Base-by-base conservation (phyloP, 192 early-diverging fungal genomes). In the Glomus cerebriforme region DNA sequence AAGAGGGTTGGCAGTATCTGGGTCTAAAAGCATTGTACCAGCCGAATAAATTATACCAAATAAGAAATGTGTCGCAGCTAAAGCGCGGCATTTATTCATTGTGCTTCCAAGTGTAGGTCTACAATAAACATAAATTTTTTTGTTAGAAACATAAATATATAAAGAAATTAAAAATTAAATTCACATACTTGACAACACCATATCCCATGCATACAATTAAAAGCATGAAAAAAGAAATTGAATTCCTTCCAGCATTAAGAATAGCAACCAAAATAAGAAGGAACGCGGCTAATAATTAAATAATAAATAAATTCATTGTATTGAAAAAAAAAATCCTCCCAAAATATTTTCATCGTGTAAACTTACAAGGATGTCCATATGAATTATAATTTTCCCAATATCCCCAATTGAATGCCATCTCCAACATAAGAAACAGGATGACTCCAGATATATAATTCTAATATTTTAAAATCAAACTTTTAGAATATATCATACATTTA, bases 171-270 rank as follows among this genome's bases (percentile, higher is more conserved):
- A 5, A 77, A 43, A 60, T 26, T 24, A 62, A 62, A 24, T 47
- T 59, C 5, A 49, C 84, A 80, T 87, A 94, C 93, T 92, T 92
- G 27, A 99, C 96, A 26, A 99, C 97, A 60, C 98, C 96, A 83
- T 97, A 99, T 31, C 98, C 98, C 79, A 99, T 91, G 7, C 94
- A 91, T 9, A 98, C 96, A 63, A 99, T 95, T 59, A 99, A 86
- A 1, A 99, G 88, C 92, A 99, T 96, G 78, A 98, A 98, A 81
- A 99, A 95, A 2, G 98, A 97, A 59, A 98, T 83, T 73, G 93
- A 95, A 83, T 96, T 97, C 75, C 98, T 86, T 10, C 92, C 96
- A 8, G 96, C 92, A 81, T 95, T 96, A 24, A 98, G 82, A 63
- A 96, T 77, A 7, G 94, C 92, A 9, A 93, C 92, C 4, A 95